phyloP scores from a whole-genome alignment of 148 eudicot species.

The Rhododendron simsii region DNA sequence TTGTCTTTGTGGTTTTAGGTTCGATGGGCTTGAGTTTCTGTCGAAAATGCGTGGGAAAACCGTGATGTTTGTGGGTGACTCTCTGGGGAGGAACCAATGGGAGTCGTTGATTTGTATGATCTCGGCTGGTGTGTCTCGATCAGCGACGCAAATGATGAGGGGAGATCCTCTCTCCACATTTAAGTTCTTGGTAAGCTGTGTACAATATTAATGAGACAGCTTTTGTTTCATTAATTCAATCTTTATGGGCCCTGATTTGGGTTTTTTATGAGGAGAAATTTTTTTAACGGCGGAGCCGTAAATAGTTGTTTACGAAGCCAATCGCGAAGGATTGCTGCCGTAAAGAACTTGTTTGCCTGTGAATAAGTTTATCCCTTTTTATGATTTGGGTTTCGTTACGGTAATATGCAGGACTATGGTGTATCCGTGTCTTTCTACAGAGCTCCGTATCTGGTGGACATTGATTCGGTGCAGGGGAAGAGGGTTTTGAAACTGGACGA shows the following conservation, averaged over 20 bases:
- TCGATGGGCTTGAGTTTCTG: conserved; percentile 64
- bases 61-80: conserved; percentile 93
- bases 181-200: conserved; percentile 49
- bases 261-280: too few relatives aligned
- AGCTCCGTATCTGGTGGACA: conserved; percentile 88
- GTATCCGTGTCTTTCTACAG: conserved; percentile 57
- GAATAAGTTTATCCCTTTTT: too few relatives aligned
- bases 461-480: conserved; percentile 62
- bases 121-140: conserved; percentile 41
- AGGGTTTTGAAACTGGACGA: conserved; percentile 75
- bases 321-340: too few relatives aligned
- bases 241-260: background rate
- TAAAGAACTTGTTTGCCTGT: too few relatives aligned
- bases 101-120: conserved; percentile 87
- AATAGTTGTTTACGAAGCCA: too few relatives aligned
- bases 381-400: background rate
- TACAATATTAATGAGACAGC: background rate
- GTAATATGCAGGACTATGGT: conserved; percentile 64
- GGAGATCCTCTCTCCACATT: conserved; percentile 65
- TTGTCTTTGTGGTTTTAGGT: conserved; percentile 19
- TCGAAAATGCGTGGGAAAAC: conserved; percentile 61
- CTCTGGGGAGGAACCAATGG: conserved; percentile 94
- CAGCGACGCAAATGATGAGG: conserved; percentile 44
- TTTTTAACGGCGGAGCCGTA: too few relatives aligned
- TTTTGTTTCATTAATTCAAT: background rate